phyloP scores from a whole-genome alignment of 2,329 filamentous ascomycete species.

The Alternaria sp. region DNA sequence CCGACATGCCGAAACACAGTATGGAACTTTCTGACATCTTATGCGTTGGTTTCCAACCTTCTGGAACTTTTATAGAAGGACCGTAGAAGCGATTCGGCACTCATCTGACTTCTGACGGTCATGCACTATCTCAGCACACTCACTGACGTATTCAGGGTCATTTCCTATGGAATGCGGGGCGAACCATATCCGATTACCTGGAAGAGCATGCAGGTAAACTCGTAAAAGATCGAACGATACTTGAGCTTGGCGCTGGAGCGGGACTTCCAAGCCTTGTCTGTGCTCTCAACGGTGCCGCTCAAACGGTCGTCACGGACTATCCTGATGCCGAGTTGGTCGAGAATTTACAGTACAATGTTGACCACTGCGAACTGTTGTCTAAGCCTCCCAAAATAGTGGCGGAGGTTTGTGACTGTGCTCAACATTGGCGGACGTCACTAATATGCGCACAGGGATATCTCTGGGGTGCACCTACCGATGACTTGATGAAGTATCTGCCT shows the following conservation, averaged over 20 bases:
- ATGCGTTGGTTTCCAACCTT: background rate
- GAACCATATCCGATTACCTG: slow-evolving; percentile 79
- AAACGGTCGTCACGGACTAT: slow-evolving; percentile 84
- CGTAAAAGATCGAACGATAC: slow-evolving; percentile 73
- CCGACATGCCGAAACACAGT: slow-evolving; percentile 2
- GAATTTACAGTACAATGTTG: slow-evolving; percentile 81
- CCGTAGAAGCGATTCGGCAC: background rate
- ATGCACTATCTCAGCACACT: background rate
- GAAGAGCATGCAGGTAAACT: slow-evolving; percentile 70
- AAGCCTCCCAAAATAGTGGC: slow-evolving; percentile 51
- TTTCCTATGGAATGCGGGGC: slow-evolving; percentile 89
- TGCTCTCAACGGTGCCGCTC: slow-evolving; percentile 72
- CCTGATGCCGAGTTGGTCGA: slow-evolving; percentile 84
- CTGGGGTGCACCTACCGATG: slow-evolving; percentile 75
- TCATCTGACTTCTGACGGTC: background rate
- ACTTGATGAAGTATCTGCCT: slow-evolving; percentile 68
- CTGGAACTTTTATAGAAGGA: slow-evolving; percentile 1
- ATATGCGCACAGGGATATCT: slow-evolving; percentile 70
- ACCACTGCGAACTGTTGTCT: slow-evolving; percentile 60
- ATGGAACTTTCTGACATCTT: slow-evolving; percentile 5
- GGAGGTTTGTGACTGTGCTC: slow-evolving; percentile 36
- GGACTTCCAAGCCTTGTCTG: slow-evolving; percentile 84
- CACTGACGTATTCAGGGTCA: slow-evolving; percentile 66
- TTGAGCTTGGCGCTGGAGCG: slow-evolving; percentile 89
- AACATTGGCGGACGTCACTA: slow-evolving; percentile 12